Base-by-base conservation (phyloP, 2,329 filamentous ascomycete genomes). In the Emmonsia crescens region DNA sequence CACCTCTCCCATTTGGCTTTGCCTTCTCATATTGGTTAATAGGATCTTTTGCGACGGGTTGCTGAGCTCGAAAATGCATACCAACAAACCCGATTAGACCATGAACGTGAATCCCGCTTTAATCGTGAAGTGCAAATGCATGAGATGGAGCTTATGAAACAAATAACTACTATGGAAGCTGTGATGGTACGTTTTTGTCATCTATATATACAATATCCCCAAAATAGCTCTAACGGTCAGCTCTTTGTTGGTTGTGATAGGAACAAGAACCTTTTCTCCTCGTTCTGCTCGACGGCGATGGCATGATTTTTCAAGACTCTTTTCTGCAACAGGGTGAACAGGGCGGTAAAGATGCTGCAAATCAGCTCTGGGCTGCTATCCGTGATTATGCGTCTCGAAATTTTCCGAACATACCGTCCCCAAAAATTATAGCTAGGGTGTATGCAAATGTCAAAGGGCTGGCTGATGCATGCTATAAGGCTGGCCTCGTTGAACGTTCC, bases 221-320 rank as follows among this genome's bases (percentile, higher is more conserved):
- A 3, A 31, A 48, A 38, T 55, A 36, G 36, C 46, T 36, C 6
- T 64, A 46, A 40, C 59, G 29, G 40, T 38, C 16, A 9, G 14
- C 42, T 58, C 64, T 62, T 63, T 58, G 64, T 63, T 63, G 51
- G 64, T 44, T 59, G 21, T 40, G 64, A 33, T 65, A 80, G 78
- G 77, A 80, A 59, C 77, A 78, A 60, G 79, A 83, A 70, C 77
- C 81, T 4, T 84, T 81, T 65, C 74, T 84, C 48, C 70, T 82
- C 19, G 74, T 82, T 38, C 73, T 85, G 42, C 75, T 85, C 57
- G 82, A 85, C 66, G 82, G 80, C 48, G 80, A 83, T 65, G 79
- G 78, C 52, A 79, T 82, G 71, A 76, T 84, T 64, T 84, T 85
- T 66, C 72, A 75, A 52, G 79, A 83, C 60, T 74, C 80, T 21